phyloP scores from a whole-genome alignment of 331 rosid species.

The Rosa hybrid region DNA sequence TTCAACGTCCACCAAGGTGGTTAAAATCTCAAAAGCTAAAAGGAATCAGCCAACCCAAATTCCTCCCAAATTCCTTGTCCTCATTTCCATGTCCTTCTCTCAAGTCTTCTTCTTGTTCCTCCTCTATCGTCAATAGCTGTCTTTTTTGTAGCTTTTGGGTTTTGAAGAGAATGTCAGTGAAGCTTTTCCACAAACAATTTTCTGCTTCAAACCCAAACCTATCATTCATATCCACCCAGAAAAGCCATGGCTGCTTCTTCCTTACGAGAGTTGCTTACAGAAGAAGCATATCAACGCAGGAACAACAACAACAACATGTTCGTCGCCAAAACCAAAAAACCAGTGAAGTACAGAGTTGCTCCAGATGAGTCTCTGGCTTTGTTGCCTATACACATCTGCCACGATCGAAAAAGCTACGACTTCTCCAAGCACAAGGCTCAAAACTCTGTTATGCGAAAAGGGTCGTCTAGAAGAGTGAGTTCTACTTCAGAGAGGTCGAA shows the following conservation, averaged over 20 bases:
- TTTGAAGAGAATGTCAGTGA: constrained; percentile 37
- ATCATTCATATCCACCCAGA: constrained; percentile 11
- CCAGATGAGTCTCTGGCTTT: constrained; percentile 29
- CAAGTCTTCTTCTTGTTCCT: constrained; percentile 7
- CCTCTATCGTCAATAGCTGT: constrained; percentile 26
- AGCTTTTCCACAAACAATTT: constrained; percentile 27
- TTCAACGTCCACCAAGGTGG: neutral
- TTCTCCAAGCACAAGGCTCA: constrained; percentile 26
- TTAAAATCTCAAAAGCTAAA: neutral
- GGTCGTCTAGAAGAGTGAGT: constrained; percentile 42
- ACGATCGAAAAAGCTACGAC: constrained; percentile 31
- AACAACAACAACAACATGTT: neutral
- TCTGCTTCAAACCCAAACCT: constrained; percentile 21
- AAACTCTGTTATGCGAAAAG: constrained; percentile 19
- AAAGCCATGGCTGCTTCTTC: constrained; percentile 54
- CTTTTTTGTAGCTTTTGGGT: constrained; percentile 33
- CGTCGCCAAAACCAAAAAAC: constrained; percentile 1
- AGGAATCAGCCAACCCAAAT: constrained; percentile 13
- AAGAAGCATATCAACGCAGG: constrained; percentile 47
- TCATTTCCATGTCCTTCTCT: constrained; percentile 21
- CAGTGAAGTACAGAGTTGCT: constrained; percentile 17
- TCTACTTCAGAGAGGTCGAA: constrained; percentile 41
- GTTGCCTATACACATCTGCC: constrained; percentile 53
- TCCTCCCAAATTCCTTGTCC: constrained; percentile 35
- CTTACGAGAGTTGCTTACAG: constrained; percentile 54